Conservation (phyloP, 2,329 filamentous ascomycete genomes). For the Botrytis deweyae region DNA sequence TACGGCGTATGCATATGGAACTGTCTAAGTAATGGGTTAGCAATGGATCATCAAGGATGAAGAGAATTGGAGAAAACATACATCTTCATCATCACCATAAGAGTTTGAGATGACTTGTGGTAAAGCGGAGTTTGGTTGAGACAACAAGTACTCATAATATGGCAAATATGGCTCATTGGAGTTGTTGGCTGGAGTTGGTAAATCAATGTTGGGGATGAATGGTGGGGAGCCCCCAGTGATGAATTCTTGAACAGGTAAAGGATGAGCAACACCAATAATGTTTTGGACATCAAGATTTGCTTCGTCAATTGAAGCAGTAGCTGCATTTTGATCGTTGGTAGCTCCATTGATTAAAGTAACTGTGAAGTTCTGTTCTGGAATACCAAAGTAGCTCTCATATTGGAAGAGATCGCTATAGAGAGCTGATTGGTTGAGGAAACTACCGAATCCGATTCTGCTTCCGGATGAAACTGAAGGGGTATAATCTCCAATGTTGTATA, state of each 20-base stretch:
- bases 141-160: slow-evolving; percentile 53
- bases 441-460: slow-evolving; percentile 51
- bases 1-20: slow-evolving; percentile 52
- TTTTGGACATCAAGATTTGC: slow-evolving; percentile 50
- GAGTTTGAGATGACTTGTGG: slow-evolving; percentile 59
- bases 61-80: not conserved
- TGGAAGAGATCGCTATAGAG: slow-evolving; percentile 46
- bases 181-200: slow-evolving; percentile 29
- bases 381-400: slow-evolving; percentile 42
- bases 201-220: slow-evolving; percentile 47
- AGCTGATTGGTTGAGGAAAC: slow-evolving; percentile 53
- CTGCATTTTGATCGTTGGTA: slow-evolving; percentile 43
- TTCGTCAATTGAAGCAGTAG: slow-evolving; percentile 25
- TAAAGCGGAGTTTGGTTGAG: slow-evolving; percentile 43
- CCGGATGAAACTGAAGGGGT: slow-evolving; percentile 46
- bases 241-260: slow-evolving; percentile 53
- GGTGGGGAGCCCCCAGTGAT: slow-evolving; percentile 56
- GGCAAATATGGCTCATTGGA: slow-evolving; percentile 60
- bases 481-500: slow-evolving; percentile 52
- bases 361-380: slow-evolving; percentile 47
- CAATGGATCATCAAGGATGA: not conserved
- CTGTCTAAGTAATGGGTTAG: slow-evolving; percentile 40
- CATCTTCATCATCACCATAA: slow-evolving; percentile 57
- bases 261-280: slow-evolving; percentile 53
- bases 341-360: slow-evolving; percentile 44